Evolutionary conservation across 345 rosid species (phyloP), one percentile per base, ranked within the genome.

Genomic region (Citropsis articulata): DNA sequence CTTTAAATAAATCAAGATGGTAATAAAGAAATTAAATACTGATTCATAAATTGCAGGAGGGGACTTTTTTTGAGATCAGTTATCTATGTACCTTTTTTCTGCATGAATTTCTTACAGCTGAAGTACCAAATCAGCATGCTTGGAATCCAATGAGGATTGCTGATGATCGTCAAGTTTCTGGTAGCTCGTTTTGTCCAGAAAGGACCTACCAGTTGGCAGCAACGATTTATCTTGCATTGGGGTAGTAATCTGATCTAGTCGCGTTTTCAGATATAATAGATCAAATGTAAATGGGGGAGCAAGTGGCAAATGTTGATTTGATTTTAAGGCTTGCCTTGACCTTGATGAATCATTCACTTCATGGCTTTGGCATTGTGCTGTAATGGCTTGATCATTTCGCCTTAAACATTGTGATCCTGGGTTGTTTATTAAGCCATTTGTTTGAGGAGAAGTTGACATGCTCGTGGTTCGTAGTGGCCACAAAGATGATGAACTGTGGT

Each of bases 261-360:
- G 76, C 40, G 80, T 79, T 79, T 76, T 79, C 24, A 85, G 80
- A 75, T 80, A 86, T 9, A 88, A 86, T 56, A 86, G 79, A 80
- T 84, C 85, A 25, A 88, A 87, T 14, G 70, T 84, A 73, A 76
- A 86, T 6, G 57, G 73, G 28, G 85, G 75, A 68, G 28, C 67
- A 18, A 57, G 40, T 27, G 57, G 69, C 72, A 6, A 5, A n/a
- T 55, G 19, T 65, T 80, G 81, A 66, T 66, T 74, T 42, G 83
- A 62, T 10, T 77, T 73, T 40, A 36, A 38, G 35, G 40, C 42
- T 50, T 67, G 75, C 12, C 35, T 68, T 75, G 38, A 28, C 70
- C 72, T 67, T 1, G 55, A 18, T 68, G 75, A 72, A 56, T 71
- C 21, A 14, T 50, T 36, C 13, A 30, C 24, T 79, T 35, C 78